Percentiles rank a stretch among this genome's conserved stretches.
Conservation (phyloP, 495 filamentous ascomycete genomes). For the Penicillium nucicola region DNA sequence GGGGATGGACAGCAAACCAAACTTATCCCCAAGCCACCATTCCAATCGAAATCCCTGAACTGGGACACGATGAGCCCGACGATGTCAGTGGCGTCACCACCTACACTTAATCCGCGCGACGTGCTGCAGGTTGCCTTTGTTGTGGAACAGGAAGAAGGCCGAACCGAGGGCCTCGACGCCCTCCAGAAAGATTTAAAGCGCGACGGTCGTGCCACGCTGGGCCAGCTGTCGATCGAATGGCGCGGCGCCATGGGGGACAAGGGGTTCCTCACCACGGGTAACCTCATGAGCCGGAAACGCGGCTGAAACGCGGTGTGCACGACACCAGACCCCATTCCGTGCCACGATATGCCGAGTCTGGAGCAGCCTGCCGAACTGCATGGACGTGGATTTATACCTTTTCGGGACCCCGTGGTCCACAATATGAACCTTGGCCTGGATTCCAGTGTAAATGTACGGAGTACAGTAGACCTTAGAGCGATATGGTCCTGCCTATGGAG, state of each 20-base stretch:
- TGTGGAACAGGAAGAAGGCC: constrained; percentile 62
- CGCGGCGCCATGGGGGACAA: constrained; percentile 84
- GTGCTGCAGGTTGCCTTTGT: constrained; percentile 90
- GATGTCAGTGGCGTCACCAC: constrained; percentile 34
- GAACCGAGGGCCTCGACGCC: constrained; percentile 44
- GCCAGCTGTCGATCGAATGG: constrained; percentile 85
- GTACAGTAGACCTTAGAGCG: neutral
- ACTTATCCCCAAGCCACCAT: constrained; percentile 53
- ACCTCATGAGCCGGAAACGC: constrained; percentile 62
- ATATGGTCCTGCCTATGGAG: neutral
- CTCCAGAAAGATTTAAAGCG: constrained; percentile 50
- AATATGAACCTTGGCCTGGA: constrained; percentile 1
- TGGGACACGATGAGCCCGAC: constrained; percentile 46
- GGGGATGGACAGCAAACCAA: constrained; percentile 41
- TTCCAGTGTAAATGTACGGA: neutral
- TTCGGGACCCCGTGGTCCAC: neutral
- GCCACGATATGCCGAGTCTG: constrained; percentile 13
- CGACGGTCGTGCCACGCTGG: constrained; percentile 65
- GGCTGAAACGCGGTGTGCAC: constrained; percentile 29
- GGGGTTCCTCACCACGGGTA: constrained; percentile 83
- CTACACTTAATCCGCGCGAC: constrained; percentile 78
- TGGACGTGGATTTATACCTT: neutral
- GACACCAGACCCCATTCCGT: constrained; percentile 2
- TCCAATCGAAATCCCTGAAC: constrained; percentile 55
- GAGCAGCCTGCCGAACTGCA: constrained; percentile 18